Base-by-base conservation (phyloP, 2,329 filamentous ascomycete genomes). In the Xylaria sp. region DNA sequence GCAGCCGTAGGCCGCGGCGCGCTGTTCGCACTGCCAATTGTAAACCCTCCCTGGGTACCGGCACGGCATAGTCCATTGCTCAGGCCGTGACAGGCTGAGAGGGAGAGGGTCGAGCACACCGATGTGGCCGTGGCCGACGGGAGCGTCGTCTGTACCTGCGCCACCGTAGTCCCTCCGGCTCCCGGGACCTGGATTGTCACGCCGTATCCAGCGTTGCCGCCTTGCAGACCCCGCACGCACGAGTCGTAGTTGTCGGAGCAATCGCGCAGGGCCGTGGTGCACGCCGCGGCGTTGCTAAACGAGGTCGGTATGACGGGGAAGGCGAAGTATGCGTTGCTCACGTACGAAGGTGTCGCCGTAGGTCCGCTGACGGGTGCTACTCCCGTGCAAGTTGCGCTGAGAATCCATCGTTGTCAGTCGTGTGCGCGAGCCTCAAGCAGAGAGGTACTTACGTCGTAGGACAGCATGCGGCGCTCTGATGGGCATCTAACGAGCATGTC, bases 161-260 rank as follows among this genome's bases (percentile, higher is more conserved):
- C 80, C 15, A 88, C 82, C 2, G 87, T 89, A 15, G 85, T 84
- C 2, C 85, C 84, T 13, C 84, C 83, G 2, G 84, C 83, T 13
- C 84, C 84, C 0, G 86, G 85, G 1, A 88, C 86, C 62, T 84
- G 81, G 56, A 90, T 83, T 1, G 88, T 89, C 20, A 89, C 87
- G 23, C 80, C 85, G 65, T 84, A 86, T 6, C 75, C 80, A 40
- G 79, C 80, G 26, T 77, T 77, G 17, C 79, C 76, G 31, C 77
- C 80, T 48, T 80, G 80, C 13, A 90, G 80, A 59, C 82, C 82
- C 11, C 81, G 79, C 6, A 88, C 83, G 74, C 88, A 90, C 4
- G 81, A 81, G 17, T 82, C 79, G 75, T 86, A 88, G 75, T 89
- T 89, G 26, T 78, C 75, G 53, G 83, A 83, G 77, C 88, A 90